These are phyloP conservation scores for Luffa acutangula DNA, from an alignment of 306 rosid species.

Conservation along the genomic window DNA sequence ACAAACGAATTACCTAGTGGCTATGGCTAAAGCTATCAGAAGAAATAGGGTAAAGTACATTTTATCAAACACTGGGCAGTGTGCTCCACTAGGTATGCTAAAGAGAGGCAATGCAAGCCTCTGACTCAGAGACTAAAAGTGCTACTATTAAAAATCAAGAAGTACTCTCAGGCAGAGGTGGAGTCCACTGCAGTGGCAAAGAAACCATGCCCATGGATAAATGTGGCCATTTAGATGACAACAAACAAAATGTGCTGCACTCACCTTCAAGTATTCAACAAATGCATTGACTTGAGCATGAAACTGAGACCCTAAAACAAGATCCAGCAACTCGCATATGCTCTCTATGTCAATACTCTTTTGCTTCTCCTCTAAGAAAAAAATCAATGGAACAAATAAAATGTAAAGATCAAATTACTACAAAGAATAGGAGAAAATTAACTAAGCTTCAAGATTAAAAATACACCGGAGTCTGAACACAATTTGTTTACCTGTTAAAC, in stretches of 20 bases:
- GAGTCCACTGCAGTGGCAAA: background rate
- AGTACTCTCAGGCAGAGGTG: background rate
- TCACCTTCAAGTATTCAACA: slow-evolving; percentile 83
- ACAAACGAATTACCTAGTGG: background rate
- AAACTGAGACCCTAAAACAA: slow-evolving; percentile 73
- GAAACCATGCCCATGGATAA: background rate
- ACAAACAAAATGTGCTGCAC: slow-evolving; percentile 9
- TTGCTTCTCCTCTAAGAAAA: slow-evolving; percentile 88
- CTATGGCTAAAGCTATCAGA: background rate
- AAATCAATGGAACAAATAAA: slow-evolving; percentile 4
- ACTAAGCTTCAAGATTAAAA: background rate
- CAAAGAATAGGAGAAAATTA: background rate
- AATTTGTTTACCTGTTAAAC: slow-evolving; percentile 64
- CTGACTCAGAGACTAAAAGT: background rate
- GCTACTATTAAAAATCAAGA: background rate
- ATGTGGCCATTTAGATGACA: background rate
- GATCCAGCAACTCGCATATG: slow-evolving; percentile 71
- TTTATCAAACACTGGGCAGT: background rate
- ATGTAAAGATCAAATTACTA: background rate
- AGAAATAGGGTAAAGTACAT: background rate
- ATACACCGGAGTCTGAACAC: background rate
- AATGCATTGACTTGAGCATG: slow-evolving; percentile 60
- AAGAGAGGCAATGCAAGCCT: background rate
- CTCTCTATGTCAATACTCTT: slow-evolving; percentile 98
- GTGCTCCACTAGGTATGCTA: background rate